A percentile compares a stretch with the other conserved stretches of the same genome.
Evolutionary conservation across 1,284 basidiomycete species (phyloP).

Genomic region (Sparassis latifolia): DNA sequence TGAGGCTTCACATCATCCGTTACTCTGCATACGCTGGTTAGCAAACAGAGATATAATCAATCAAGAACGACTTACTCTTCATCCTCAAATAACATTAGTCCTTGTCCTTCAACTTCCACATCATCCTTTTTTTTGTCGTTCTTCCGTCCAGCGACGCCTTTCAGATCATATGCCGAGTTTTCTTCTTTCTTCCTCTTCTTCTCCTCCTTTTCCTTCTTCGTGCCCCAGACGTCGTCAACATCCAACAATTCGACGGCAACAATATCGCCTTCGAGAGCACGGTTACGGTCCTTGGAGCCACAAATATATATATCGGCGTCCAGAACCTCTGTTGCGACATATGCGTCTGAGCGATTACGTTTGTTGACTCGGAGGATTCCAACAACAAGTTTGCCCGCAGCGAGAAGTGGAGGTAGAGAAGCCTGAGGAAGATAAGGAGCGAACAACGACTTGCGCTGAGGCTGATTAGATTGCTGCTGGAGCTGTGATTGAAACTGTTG

Average conservation of each 20-base stretch:
- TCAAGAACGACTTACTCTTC: conserved; percentile 65
- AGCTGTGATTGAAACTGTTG: conserved; percentile 87
- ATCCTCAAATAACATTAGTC: conserved; percentile 93
- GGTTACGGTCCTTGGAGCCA: conserved; percentile 97
- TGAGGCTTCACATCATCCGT: conserved; percentile 96
- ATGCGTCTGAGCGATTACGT: conserved; percentile 97
- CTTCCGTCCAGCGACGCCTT: conserved; percentile 72
- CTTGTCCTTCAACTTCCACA: conserved; percentile 98
- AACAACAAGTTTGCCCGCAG: conserved; percentile 98
- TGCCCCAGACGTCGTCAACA: conserved; percentile 97
- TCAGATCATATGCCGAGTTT: conserved; percentile 85
- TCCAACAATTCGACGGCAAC: conserved; percentile 98
- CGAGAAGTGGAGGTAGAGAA: conserved; percentile 91
- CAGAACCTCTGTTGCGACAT: conserved; percentile 97
- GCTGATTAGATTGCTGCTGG: conserved; percentile 83
- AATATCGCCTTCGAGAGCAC: conserved; percentile 97
- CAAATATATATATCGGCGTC: conserved; percentile 99
- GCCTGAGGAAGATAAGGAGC: conserved; percentile 98
- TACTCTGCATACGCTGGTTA: conserved; percentile 47
- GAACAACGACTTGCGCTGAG: conserved; percentile 97
- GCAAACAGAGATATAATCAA: conserved; percentile 1
- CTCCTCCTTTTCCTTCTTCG: conserved; percentile 99
- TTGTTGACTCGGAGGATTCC: conserved; percentile 98
- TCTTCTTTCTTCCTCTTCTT: conserved; percentile 99
- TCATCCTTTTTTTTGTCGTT: conserved; percentile 99